Base-by-base conservation (phyloP, 2,329 filamentous ascomycete genomes). In the Xenoacremonium recifei region DNA sequence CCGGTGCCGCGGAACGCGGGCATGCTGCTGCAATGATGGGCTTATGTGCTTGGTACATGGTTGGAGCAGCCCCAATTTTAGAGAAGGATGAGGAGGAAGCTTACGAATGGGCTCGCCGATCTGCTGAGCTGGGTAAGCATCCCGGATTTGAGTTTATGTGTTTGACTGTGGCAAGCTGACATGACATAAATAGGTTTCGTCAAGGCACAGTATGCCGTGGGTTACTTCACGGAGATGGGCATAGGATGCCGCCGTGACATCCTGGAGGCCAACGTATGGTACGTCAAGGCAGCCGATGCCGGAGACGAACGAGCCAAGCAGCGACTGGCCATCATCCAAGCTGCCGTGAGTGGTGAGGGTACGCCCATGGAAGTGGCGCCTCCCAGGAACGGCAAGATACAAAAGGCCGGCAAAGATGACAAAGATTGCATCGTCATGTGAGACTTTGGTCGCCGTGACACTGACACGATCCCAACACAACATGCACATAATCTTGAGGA, bases 221-320 rank as follows among this genome's bases (percentile, higher is more conserved):
- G 90, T 33, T 97, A 96, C 68, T 99, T 99, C 64, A 96, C 91
- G 5, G 93, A 99, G 65, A 96, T 95, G 88, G 93, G 93, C 49
- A 96, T 99, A 55, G 93, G 93, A 37, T 96, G 90, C 64, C 87
- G 90, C 27, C 84, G 89, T 36, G 93, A 99, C 63, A 84, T 92
- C n/a, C 78, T 99, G 32, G 91, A 96, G 65, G 92, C 93, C 54
- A 99, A 99, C 60, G 88, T 96, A 21, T 97, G 91, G 92, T 99
- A 99, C 63, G 92, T 99, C 54, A 89, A 88, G 66, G 93, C 93
- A 5, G 92, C 93, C 13, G 92, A 96, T 53, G 81, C 89, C 37
- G 93, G 92, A 35, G 91, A 97, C 58, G 88, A 93, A 57, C 82
- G 90, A 44, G 93, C 93, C 37, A 92, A 86, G 64, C 86, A 93